These are phyloP conservation scores for Arthrobotrys conoides DNA, from an alignment of 2,329 filamentous ascomycete genomes.

Conservation along the genomic window DNA sequence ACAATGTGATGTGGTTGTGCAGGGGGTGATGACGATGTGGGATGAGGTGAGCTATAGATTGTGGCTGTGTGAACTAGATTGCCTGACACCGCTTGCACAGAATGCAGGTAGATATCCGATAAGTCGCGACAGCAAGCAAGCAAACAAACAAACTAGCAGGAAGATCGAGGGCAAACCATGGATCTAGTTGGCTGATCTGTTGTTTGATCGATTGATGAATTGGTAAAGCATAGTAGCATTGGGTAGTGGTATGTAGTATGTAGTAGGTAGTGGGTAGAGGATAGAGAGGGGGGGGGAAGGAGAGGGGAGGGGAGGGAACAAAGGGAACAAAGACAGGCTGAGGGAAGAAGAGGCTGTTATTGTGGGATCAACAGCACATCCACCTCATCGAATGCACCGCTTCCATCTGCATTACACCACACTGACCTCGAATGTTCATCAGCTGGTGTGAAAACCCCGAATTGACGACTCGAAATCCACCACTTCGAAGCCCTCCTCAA, in stretches of 20 bases:
- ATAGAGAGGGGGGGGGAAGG: neutral
- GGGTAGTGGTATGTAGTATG: too few relatives aligned
- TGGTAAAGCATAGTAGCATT: too few relatives aligned
- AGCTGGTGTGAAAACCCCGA: constrained; percentile 30
- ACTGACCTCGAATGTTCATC: constrained; percentile 59
- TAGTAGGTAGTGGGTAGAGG: too few relatives aligned
- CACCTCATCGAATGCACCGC: neutral
- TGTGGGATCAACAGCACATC: constrained; percentile 18
- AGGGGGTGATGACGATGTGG: neutral
- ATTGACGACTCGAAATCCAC: constrained; percentile 12
- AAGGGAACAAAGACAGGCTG: neutral
- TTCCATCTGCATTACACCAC: too few relatives aligned
- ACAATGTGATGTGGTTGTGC: neutral
- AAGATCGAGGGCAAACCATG: neutral
- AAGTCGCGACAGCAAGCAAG: neutral
- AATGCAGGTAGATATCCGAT: neutral
- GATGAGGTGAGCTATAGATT: constrained; percentile 23
- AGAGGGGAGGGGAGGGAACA: neutral
- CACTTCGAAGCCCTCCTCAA: neutral
- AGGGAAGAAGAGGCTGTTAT: constrained; percentile 4
- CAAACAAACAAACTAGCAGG: neutral
- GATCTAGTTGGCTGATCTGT: neutral
- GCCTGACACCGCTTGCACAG: constrained; percentile 3
- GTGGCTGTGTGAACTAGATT: constrained; percentile 26
- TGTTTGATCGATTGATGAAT: too few relatives aligned